Evolutionary conservation across 2,329 filamentous ascomycete genomes (phyloP).

Genomic region (Emergomyces orientalis): DNA sequence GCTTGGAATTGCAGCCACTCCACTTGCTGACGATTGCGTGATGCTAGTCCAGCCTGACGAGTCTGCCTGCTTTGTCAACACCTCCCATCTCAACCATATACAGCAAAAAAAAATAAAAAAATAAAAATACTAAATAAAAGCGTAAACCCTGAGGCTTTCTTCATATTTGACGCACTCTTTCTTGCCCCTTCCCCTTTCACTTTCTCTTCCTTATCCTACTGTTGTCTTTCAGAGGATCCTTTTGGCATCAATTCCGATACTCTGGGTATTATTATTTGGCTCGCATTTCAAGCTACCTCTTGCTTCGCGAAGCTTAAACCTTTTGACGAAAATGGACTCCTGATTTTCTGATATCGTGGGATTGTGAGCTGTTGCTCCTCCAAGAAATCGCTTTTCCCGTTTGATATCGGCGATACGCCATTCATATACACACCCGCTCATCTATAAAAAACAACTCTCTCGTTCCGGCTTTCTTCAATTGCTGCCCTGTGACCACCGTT

Average conservation of each 20-base stretch:
- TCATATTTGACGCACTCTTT: conserved; percentile 2
- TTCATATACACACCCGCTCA: not conserved
- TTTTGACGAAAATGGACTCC: not conserved
- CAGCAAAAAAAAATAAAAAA: not conserved
- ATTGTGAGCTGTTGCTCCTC: not conserved
- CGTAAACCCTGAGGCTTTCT: not conserved
- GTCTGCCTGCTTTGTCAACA: not conserved
- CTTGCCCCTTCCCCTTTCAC: not conserved
- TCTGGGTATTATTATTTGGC: not conserved
- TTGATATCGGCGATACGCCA: not conserved
- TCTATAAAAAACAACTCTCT: not conserved
- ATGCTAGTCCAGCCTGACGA: not conserved
- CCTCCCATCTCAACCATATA: not conserved
- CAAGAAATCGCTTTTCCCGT: not conserved
- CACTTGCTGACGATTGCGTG: conserved; percentile 9
- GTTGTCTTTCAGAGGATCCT: not conserved
- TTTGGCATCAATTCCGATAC: not conserved
- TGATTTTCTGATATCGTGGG: conserved; percentile 6
- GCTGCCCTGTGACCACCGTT: not conserved
- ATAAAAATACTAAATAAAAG: not conserved
- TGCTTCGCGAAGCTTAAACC: not conserved
- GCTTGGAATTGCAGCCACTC: conserved; percentile 1
- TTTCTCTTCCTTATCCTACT: not conserved
- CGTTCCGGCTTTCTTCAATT: not conserved
- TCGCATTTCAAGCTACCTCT: not conserved